phyloP scores from a whole-genome alignment of 768 basidiomycete species.

The Podaxis sp. region DNA sequence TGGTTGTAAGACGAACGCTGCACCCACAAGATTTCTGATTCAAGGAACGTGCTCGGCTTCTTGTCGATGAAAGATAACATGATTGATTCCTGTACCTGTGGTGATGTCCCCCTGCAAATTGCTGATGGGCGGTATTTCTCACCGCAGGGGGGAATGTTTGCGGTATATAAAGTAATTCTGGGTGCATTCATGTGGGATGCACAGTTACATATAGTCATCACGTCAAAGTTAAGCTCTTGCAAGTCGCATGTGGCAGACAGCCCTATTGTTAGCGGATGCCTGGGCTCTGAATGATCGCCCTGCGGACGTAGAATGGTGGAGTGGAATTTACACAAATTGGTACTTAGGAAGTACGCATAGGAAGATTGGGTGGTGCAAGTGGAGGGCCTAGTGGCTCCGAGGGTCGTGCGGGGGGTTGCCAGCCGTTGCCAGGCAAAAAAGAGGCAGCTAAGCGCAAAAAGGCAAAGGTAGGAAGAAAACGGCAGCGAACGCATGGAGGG shows the following conservation, averaged over 20 bases:
- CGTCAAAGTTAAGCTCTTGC: neutral
- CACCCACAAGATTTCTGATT: conserved; percentile 36
- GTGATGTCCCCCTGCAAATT: neutral
- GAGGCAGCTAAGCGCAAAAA: neutral
- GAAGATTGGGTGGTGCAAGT: neutral
- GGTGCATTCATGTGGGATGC: neutral
- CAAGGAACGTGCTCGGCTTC: neutral
- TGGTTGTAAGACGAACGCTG: conserved; percentile 35
- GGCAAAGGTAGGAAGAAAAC: neutral
- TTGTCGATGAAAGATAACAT: neutral
- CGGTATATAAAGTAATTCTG: neutral
- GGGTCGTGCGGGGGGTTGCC: neutral
- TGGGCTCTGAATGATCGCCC: neutral
- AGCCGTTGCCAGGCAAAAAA: neutral
- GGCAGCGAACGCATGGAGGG: neutral
- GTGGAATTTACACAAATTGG: neutral
- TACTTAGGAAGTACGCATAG: neutral
- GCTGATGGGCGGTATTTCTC: neutral
- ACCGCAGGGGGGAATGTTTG: neutral
- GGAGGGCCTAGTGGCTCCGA: neutral
- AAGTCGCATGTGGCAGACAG: neutral
- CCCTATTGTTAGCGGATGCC: neutral
- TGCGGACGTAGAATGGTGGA: neutral
- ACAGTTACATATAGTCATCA: neutral
- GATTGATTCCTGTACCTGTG: conserved; percentile 7